Percentiles rank a stretch among this genome's conserved stretches.
These are phyloP conservation scores for Boletus rubroflammeus DNA, from an alignment of 768 basidiomycete genomes.

Conservation along the genomic window DNA sequence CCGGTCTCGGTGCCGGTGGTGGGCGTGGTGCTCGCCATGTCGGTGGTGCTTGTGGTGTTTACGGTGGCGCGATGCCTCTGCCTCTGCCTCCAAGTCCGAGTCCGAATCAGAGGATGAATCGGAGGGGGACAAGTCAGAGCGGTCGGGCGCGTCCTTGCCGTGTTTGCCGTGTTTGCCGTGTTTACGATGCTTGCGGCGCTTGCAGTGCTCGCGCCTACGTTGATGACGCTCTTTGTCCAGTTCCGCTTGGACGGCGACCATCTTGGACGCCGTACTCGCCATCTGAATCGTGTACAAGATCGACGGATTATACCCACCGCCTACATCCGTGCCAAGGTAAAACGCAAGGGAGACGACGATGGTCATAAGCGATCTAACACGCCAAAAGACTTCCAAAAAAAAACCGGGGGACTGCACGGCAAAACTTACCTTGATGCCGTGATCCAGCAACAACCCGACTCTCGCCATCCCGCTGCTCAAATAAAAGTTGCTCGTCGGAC, in stretches of 20 bases:
- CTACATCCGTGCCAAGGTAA: conserved; percentile 82
- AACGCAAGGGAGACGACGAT: not conserved
- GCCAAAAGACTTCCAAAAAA: not conserved
- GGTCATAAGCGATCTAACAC: not conserved
- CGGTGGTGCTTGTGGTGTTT: not conserved
- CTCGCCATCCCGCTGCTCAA: conserved; percentile 78
- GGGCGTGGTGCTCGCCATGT: not conserved
- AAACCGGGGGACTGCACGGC: too few species aligned
- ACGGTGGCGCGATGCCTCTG: not conserved
- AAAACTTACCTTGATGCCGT: conserved; percentile 67
- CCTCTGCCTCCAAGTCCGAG: not conserved
- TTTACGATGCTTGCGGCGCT: not conserved
- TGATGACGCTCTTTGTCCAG: conserved; percentile 13
- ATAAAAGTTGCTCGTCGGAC: conserved; percentile 92
- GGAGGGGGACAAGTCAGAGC: not conserved
- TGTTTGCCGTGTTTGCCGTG: not conserved
- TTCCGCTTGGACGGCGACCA: conserved; percentile 48
- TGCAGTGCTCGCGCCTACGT: not conserved
- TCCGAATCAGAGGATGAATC: not conserved
- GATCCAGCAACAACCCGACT: conserved; percentile 72
- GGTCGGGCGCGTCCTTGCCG: not conserved
- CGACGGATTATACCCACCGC: conserved; percentile 80
- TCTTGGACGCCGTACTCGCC: conserved; percentile 76
- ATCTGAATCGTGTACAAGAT: conserved; percentile 74
- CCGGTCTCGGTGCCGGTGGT: not conserved